These are phyloP conservation scores for Platanus orientalis DNA, from an alignment of 164 flowering plant species.

Conservation along the genomic window DNA sequence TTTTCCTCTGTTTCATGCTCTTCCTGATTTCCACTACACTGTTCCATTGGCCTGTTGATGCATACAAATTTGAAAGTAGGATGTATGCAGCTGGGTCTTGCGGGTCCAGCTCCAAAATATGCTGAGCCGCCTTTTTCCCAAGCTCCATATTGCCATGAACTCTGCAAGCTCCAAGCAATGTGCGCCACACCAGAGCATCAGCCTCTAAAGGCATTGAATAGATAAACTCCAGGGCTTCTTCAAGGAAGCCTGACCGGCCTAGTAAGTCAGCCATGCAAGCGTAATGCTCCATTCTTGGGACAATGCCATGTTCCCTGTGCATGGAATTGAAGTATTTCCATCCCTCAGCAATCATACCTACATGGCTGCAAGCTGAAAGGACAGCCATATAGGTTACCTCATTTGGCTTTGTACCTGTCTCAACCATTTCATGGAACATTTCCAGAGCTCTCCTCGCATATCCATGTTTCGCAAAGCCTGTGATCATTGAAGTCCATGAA, in stretches of 20 bases:
- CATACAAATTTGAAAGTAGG: constrained; percentile 79
- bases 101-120: constrained; percentile 62
- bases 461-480: constrained; percentile 86
- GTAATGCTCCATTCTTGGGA: constrained; percentile 81
- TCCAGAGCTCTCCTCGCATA: constrained; percentile 55
- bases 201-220: constrained; percentile 58
- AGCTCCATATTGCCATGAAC: constrained; percentile 52
- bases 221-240: constrained; percentile 58
- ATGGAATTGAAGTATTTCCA: constrained; percentile 63
- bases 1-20: constrained; percentile 57
- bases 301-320: constrained; percentile 47
- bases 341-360: constrained; percentile 68
- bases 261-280: constrained; percentile 89
- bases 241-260: constrained; percentile 61
- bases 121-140: constrained; percentile 57
- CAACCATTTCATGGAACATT: constrained; percentile 53
- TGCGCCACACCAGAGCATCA: constrained; percentile 74
- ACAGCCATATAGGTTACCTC: constrained; percentile 74
- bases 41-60: constrained; percentile 62
- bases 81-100: constrained; percentile 67
- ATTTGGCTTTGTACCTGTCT: constrained; percentile 52
- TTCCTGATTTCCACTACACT: constrained; percentile 51
- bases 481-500: constrained; percentile 87
- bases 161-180: constrained; percentile 75
- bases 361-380: constrained; percentile 84